Percentiles rank a stretch among this genome's conserved stretches.
These are phyloP conservation scores for Colletotrichum destructivum DNA, from an alignment of 2,329 filamentous ascomycete genomes.

Conservation along the genomic window DNA sequence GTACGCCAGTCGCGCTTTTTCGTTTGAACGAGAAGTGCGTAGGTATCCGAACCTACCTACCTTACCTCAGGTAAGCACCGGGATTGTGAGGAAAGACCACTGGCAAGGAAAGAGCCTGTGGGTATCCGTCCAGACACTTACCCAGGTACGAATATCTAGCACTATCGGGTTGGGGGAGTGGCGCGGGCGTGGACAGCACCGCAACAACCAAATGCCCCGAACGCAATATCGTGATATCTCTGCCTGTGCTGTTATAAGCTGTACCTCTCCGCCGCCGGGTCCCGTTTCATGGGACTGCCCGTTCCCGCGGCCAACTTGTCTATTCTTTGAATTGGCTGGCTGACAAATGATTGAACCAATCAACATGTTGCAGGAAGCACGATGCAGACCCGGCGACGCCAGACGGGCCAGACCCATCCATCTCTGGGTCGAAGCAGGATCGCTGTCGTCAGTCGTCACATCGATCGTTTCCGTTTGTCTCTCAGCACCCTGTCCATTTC, in stretches of 20 bases:
- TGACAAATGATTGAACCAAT: constrained; percentile 1
- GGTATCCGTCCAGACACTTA: neutral
- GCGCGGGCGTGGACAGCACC: neutral
- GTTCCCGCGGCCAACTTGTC: constrained; percentile 8
- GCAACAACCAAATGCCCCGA: neutral
- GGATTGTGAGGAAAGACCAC: neutral
- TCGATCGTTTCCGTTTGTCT: neutral
- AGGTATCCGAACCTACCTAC: too few relatives aligned
- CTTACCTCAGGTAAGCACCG: too few relatives aligned
- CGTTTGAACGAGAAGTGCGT: too few relatives aligned
- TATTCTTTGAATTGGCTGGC: neutral
- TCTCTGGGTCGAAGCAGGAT: constrained; percentile 3
- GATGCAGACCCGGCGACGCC: constrained; percentile 24
- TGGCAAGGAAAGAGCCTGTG: neutral
- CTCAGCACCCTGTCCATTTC: neutral
- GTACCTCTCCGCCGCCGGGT: neutral
- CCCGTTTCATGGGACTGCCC: neutral
- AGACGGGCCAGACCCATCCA: constrained; percentile 8
- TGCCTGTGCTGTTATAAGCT: neutral
- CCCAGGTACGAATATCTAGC: too few relatives aligned
- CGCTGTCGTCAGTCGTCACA: constrained; percentile 1
- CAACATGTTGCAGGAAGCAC: constrained; percentile 12
- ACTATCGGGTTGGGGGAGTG: neutral
- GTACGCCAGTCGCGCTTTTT: too few relatives aligned
- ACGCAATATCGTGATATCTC: constrained; percentile 5